phyloP scores from a whole-genome alignment of 768 basidiomycete genomes.

The Boletus eberwhitei region DNA sequence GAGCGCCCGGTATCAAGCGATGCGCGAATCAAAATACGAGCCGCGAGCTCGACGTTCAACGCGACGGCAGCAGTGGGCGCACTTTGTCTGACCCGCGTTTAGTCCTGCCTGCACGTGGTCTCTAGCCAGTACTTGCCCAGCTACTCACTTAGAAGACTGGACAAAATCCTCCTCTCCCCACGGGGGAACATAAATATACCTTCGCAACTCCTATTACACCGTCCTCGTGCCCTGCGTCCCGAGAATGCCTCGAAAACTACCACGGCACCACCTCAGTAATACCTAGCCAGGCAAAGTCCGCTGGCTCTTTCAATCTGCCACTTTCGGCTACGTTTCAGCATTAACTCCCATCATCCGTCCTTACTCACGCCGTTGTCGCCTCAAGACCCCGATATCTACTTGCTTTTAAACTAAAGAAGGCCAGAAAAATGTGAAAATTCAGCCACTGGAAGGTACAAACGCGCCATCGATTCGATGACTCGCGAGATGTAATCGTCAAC shows the following conservation, averaged over 20 bases:
- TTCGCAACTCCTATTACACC: neutral
- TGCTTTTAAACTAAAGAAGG: slow-evolving; percentile 6
- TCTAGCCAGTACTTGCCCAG: no score
- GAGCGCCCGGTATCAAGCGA: neutral
- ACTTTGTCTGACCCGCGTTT: neutral
- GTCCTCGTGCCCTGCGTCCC: slow-evolving; percentile 1
- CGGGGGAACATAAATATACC: neutral
- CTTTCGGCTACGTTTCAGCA: slow-evolving; percentile 12
- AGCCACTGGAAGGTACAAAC: neutral
- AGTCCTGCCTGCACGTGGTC: no score
- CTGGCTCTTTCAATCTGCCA: slow-evolving; percentile 19
- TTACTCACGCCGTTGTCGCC: neutral
- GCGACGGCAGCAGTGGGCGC: neutral
- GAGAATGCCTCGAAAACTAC: neutral
- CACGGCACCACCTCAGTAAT: slow-evolving; percentile 2
- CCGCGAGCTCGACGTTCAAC: slow-evolving; percentile 1
- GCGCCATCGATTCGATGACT: slow-evolving; percentile 2
- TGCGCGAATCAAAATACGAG: neutral
- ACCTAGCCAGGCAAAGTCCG: neutral
- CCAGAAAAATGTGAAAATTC: slow-evolving; percentile 3
- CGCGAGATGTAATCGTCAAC: slow-evolving; percentile 2
- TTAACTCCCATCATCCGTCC: slow-evolving; percentile 5
- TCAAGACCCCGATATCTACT: neutral
- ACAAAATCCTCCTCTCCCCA: neutral
- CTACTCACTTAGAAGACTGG: no score